phyloP scores from a whole-genome alignment of 306 rosid species.

The Lathyrus oleraceus region DNA sequence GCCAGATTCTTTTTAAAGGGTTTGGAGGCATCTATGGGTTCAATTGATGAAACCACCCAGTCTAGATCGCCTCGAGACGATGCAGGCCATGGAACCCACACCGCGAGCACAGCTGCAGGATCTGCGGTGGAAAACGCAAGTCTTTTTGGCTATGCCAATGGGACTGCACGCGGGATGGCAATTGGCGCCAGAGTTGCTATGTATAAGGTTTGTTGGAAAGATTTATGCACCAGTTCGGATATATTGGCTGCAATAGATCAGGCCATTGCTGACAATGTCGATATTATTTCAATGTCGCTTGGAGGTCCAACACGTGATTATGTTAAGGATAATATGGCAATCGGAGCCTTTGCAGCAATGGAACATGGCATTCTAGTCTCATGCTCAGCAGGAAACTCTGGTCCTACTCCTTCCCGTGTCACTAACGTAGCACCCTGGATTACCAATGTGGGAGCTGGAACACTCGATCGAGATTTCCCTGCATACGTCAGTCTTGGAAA shows the following conservation, averaged over 20 bases:
- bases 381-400: slow-evolving; percentile 72
- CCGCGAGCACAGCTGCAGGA: slow-evolving; percentile 74
- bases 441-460: slow-evolving; percentile 86
- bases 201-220: slow-evolving; percentile 75
- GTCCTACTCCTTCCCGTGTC: slow-evolving; percentile 49
- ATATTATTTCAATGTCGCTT: slow-evolving; percentile 72
- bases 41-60: slow-evolving; percentile 45
- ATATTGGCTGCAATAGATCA: slow-evolving; percentile 68
- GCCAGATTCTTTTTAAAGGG: slow-evolving; percentile 66
- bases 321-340: slow-evolving; percentile 51
- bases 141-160: slow-evolving; percentile 61
- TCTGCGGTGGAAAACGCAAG: slow-evolving; percentile 52
- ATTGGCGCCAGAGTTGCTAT: slow-evolving; percentile 61
- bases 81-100: slow-evolving; percentile 88
- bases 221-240: slow-evolving; percentile 58
- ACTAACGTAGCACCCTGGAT: slow-evolving; percentile 89
- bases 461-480: slow-evolving; percentile 84
- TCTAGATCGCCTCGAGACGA: slow-evolving; percentile 68
- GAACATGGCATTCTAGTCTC: slow-evolving; percentile 75
- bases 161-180: slow-evolving; percentile 90
- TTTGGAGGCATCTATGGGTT: slow-evolving; percentile 44
- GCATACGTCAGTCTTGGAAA: slow-evolving; percentile 63
- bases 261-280: slow-evolving; percentile 69
- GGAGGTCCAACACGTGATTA: slow-evolving; percentile 61
- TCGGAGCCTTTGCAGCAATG: slow-evolving; percentile 79